Evolutionary conservation across 108 stramenopile species (phyloP), one percentile per base, ranked within the genome.

Genomic region (Nannochloropsis oceanica): DNA sequence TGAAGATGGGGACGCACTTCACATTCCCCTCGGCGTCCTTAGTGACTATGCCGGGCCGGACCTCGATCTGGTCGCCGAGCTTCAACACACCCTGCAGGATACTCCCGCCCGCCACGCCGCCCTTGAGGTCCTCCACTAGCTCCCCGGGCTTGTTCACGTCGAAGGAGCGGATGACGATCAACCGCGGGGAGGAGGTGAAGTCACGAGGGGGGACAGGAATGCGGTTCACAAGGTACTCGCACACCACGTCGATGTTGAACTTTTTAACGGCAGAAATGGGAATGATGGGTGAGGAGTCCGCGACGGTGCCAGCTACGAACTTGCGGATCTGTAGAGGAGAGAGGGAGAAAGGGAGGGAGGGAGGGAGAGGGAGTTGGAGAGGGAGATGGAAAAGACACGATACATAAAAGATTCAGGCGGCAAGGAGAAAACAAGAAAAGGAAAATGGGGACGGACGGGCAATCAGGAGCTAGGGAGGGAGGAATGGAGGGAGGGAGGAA

Each of bases 121-220:
- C 99, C 83, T 92, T 80, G 82, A 99, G 88, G 83, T 94, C 89
- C 79, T 92, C 92, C 18, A 97, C 97, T 87, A 98, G 96, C 90
- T 99, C 96, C 79, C 99, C 99, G 34, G 99, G 99, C 90, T 97
- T 98, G 91, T 99, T 99, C 87, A 99, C 98, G 88, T 99, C 99
- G 89, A 99, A 99, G 27, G 95, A 95, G 80, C 99, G 96, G 89
- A 99, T 99, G 85, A 99, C 97, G 91, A 99, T 99, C 83, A 99
- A 89, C 27, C 97, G 92, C 0, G 99, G 98, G 14, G 90, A 93
- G 73, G 91, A 91, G 14, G 95, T 95, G 88, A 99, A 99, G 91
- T 99, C 96, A 20, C 99, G 88, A 27, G 92, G 87, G 26, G 99
- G 99, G 27, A 97, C 89, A 27, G 99, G 99, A 82, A 99, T 96